Base-by-base conservation (phyloP, 1,284 basidiomycete species). In the Tilletia setariae region DNA sequence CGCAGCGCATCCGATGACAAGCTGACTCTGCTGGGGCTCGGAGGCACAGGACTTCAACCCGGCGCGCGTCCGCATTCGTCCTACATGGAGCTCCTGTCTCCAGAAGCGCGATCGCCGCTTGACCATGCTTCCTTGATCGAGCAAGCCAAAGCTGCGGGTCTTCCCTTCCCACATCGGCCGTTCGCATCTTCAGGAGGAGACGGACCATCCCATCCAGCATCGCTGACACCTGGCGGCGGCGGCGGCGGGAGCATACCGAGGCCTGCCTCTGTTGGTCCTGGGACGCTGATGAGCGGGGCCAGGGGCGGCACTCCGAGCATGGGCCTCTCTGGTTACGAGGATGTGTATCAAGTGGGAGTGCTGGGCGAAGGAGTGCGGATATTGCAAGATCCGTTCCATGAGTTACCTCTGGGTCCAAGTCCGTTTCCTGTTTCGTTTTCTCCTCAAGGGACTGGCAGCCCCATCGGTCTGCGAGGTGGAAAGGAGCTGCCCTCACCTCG, bases 361-460 rank as follows among this genome's bases (percentile, higher is more conserved):
- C 53, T 59, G 53, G 53, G 8, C 7, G 53, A 59, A 25, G 53
- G 53, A 8, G 53, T 30, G 21, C 9, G 16, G 8, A 30, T 59
- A 23, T 21, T 15, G 28, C 53, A 59, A 59, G 53, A 59, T 59
- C 53, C 53, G 1, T 59, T 28, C 25, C 7, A 59, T 19, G 53
- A 9, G 23, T 59, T 59, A 8, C 53, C 53, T 8, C 53, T 59
- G 23, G 53, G 53, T 6, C 53, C 53, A 11, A 59, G 53, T 30
- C 53, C 53, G 16, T 59, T 59, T 30, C 53, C 53, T 30, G 53
- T 21, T 9, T 59, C 53, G 23, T 28, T 59, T 13, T 59, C 53
- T 21, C 53, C 53, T 30, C 9, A 4, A 13, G 28, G 23, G 16
- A 59, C 23, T 59, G n/a, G n/a, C n/a, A n/a, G n/a, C n/a, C 53